A percentile compares a stretch with the other conserved stretches of the same genome.
phyloP scores from a whole-genome alignment of 139 green algal genomes.

The Coelastrella sp. region DNA sequence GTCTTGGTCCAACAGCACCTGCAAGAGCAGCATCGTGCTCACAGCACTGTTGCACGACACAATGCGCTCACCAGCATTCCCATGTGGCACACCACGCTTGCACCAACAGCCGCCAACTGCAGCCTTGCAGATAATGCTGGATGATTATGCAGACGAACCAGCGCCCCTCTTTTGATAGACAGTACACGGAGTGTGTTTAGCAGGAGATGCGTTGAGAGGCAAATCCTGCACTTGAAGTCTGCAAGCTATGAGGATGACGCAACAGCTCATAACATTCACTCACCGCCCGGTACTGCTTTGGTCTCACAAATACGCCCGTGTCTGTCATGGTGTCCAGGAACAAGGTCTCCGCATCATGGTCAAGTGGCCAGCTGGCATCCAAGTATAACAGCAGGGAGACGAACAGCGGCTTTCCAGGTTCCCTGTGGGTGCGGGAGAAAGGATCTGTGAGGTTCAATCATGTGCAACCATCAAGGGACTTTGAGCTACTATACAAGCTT shows the following conservation, averaged over 20 bases:
- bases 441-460: neutral
- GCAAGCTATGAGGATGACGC: conserved; percentile 54
- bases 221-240: neutral
- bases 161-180: too few relatives aligned
- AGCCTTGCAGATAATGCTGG: too few relatives aligned
- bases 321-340: conserved; percentile 82
- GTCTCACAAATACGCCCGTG: conserved; percentile 72
- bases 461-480: neutral
- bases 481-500: neutral
- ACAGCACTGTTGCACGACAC: too few relatives aligned
- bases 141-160: too few relatives aligned
- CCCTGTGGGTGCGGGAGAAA: conserved; percentile 46
- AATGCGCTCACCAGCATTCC: too few relatives aligned
- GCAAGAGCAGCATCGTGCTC: neutral
- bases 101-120: too few relatives aligned
- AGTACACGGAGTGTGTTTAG: too few relatives aligned
- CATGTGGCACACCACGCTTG: too few relatives aligned
- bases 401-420: conserved; percentile 84
- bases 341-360: conserved; percentile 86
- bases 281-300: conserved; percentile 56
- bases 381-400: conserved; percentile 90
- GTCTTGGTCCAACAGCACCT: conserved; percentile 73
- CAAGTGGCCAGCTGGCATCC: conserved; percentile 72
- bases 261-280: conserved; percentile 1
- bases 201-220: too few relatives aligned